Base-by-base conservation (phyloP, 179 eudicot species). In the Drosera spatulata region DNA sequence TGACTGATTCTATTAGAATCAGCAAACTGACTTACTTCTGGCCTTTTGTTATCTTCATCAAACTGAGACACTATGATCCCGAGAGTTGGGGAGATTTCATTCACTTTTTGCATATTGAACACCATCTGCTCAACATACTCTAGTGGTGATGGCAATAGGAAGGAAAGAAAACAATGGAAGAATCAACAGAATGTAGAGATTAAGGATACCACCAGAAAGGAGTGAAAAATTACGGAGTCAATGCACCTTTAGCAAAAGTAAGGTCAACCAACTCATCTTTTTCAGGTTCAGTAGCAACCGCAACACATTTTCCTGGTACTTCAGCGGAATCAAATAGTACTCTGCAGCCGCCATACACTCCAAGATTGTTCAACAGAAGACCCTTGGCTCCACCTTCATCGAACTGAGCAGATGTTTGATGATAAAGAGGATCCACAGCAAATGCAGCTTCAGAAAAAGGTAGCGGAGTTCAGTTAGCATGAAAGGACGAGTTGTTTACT, bases 311-410 rank as follows among this genome's bases (percentile, higher is more conserved):
- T 62, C 84, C 94, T 55, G 99, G 99, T 7, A 89, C 71, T 77
- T 93, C 99, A 60, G 73, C 68, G 58, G 99, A 93, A 83, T 89
- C 99, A 86, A 93, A 93, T 59, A 93, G 84, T 49, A 93, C 86
- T 50, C 77, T 77, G 67, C 99, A 89, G 59, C 81, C 73, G 63
- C 82, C 97, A 68, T 84, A 89, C 50, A 93, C 85, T 57, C 96
- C 97, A 67, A 93, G 95, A 71, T 89, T 88, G 65, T 89, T 81
- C 78, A 93, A 60, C 50, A 93, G 77, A 42, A 93, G 76, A 70
- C 99, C 99, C 84, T 89, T 93, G 45, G 99, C 96, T 61, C 97
- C 99, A 46, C 96, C 99, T 75, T 93, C 99, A 75, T 93, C 99
- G 74, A 89, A 86, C 75, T 93, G 97, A 10, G 99, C 93, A 55